These are phyloP conservation scores for Fraxinus albicans DNA, from an alignment of 305 asterid species.

Conservation along the genomic window DNA sequence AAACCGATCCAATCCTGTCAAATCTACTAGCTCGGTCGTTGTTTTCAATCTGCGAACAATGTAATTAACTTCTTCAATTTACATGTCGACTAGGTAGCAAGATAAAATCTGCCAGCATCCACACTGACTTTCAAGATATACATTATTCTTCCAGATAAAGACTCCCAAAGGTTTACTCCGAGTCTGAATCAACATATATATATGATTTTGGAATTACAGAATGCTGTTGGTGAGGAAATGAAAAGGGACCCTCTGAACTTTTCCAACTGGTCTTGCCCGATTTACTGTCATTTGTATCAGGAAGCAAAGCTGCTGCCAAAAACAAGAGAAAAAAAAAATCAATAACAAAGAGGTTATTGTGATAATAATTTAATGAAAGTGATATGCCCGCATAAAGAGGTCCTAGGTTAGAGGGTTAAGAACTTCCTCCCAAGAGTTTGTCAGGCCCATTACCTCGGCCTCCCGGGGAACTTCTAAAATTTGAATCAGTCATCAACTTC, in stretches of 20 bases:
- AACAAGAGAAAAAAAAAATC: constrained; percentile 9
- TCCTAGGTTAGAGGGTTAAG: not conserved
- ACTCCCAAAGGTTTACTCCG: constrained; percentile 49
- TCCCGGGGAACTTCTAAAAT: not conserved
- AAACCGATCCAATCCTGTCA: too few species aligned
- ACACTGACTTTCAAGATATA: constrained; percentile 10
- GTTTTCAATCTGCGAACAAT: constrained; percentile 24
- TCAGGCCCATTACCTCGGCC: not conserved
- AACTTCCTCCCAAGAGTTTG: not conserved
- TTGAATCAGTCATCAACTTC: not conserved
- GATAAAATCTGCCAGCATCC: constrained; percentile 15
- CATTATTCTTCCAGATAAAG: constrained; percentile 17
- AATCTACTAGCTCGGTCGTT: not conserved
- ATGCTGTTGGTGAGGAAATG: constrained; percentile 81
- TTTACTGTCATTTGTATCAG: constrained; percentile 50
- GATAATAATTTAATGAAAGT: not conserved
- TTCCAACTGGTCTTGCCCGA: constrained; percentile 59
- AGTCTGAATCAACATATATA: constrained; percentile 71
- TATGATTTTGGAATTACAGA: constrained; percentile 80
- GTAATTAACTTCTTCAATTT: constrained; percentile 32
- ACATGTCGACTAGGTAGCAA: constrained; percentile 29
- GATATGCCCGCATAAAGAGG: not conserved
- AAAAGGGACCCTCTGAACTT: constrained; percentile 73
- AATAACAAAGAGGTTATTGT: not conserved
- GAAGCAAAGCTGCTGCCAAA: constrained; percentile 63